These are phyloP conservation scores for Dicorynia guianensis DNA, from an alignment of 306 rosid species.

Conservation along the genomic window DNA sequence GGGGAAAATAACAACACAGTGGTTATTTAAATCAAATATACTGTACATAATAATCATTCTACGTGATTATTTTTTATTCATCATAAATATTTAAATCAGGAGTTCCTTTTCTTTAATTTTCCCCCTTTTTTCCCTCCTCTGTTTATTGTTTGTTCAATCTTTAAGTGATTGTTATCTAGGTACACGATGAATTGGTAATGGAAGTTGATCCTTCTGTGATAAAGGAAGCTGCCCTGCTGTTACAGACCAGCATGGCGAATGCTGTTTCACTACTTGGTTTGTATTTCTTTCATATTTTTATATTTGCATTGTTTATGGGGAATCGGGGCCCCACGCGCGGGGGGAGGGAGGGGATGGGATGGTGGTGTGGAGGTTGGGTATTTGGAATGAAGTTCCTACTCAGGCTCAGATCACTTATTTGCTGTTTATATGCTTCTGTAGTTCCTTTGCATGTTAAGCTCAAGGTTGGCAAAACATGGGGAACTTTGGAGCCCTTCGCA, in stretches of 20 bases:
- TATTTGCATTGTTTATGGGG: no score
- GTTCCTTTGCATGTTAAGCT: conserved; percentile 90
- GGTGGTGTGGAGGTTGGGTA: conserved; percentile 9
- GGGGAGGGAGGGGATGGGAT: no score
- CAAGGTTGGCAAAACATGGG: conserved; percentile 94
- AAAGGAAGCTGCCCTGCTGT: conserved; percentile 78
- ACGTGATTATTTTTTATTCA: no score
- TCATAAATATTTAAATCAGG: no score
- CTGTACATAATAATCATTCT: no score
- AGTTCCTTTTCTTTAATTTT: neutral
- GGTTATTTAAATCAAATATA: no score
- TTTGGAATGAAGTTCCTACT: conserved; percentile 16
- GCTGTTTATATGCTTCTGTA: conserved; percentile 50
- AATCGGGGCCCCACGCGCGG: no score
- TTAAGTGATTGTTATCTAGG: conserved; percentile 58
- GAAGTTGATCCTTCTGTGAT: conserved; percentile 83
- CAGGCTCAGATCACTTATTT: conserved; percentile 29
- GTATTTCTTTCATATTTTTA: conserved; percentile 33
- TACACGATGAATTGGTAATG: conserved; percentile 92
- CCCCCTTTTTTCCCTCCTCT: neutral
- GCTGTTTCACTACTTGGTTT: conserved; percentile 89
- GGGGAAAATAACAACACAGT: no score
- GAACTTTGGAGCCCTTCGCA: conserved; percentile 79
- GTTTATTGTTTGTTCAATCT: neutral
- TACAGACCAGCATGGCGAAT: conserved; percentile 88